These are phyloP conservation scores for Phalaenopsis hybrid DNA, from an alignment of 116 monocot genomes.

Conservation along the genomic window DNA sequence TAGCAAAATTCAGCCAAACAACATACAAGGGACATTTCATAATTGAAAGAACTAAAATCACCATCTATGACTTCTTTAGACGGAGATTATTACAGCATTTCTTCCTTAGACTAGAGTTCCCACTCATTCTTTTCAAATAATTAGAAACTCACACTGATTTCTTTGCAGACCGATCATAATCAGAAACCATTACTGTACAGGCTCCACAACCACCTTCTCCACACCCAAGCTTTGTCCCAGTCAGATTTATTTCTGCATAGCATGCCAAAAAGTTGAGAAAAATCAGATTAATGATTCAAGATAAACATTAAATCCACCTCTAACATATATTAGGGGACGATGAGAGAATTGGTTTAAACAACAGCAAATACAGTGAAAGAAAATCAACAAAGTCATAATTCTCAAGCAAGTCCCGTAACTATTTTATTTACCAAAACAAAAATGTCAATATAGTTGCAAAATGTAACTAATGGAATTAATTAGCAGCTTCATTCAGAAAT, in stretches of 20 bases:
- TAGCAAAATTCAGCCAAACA: neutral
- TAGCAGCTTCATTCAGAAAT: neutral
- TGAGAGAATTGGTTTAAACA: neutral
- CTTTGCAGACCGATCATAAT: constrained; percentile 47
- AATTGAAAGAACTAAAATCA: neutral
- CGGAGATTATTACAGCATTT: neutral
- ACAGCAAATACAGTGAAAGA: neutral
- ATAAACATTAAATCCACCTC: neutral
- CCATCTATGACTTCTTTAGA: neutral
- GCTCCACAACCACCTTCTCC: constrained; percentile 99
- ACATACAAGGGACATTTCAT: neutral
- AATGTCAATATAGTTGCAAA: neutral
- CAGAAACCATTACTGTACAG: constrained; percentile 95
- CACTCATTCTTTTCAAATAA: constrained; percentile 2
- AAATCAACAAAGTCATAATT: constrained; percentile 2
- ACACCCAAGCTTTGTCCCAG: constrained; percentile 93
- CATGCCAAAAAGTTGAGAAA: neutral
- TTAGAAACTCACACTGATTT: constrained; percentile 66
- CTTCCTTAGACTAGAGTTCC: neutral
- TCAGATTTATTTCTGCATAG: constrained; percentile 58
- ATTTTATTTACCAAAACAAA: neutral
- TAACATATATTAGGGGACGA: neutral
- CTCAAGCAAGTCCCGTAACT: neutral
- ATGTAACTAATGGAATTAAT: neutral
- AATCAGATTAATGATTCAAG: neutral